Evolutionary conservation across 306 rosid species (phyloP), one percentile per base, ranked within the genome.

Genomic region (Vigna radiata): DNA sequence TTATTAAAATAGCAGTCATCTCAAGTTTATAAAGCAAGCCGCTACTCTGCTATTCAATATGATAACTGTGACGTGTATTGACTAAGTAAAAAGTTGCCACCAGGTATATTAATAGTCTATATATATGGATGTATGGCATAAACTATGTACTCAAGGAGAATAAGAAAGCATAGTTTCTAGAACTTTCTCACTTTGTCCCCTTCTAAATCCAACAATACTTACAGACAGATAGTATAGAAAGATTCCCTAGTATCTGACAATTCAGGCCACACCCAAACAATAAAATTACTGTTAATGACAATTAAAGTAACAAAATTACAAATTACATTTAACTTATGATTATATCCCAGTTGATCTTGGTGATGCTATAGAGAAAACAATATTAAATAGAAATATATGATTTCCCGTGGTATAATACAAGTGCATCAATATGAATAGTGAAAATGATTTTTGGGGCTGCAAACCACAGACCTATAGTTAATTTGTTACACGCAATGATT

Each of bases 401-500:
- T 58, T 47, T 27, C 59, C 41, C 60, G 14, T 9, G 25, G 67
- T 39, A 47, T 47, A 68, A 72, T 70, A 68, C 15, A 41, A 54
- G 54, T 74, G 46, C 69, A 61, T 43, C 16, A 27, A 39, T 49
- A 69, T 56, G 48, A 72, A 82, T 72, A 70, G 66, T 55, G 67
- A 47, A 46, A 65, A 72, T 31, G 27, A 72, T 17, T 73, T 41
- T 56, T 16, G 33, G 56, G 33, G 65, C 17, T 17, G 58, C 44
- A 77, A 71, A 56, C 62, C 66, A 64, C 65, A 23, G 79, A 44
- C 56, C 56, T 70, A 71, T 15, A 25, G 36, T 36, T 36, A 36
- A 36, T 36, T 36, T 36, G 41, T 8, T 55, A 46, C 19, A 59
- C 16, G 15, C 56, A 52, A 52, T 31, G 39, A 0, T 8, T 8